phyloP scores from a whole-genome alignment of 257 asterid genomes.

The Solanum lignicaule region DNA sequence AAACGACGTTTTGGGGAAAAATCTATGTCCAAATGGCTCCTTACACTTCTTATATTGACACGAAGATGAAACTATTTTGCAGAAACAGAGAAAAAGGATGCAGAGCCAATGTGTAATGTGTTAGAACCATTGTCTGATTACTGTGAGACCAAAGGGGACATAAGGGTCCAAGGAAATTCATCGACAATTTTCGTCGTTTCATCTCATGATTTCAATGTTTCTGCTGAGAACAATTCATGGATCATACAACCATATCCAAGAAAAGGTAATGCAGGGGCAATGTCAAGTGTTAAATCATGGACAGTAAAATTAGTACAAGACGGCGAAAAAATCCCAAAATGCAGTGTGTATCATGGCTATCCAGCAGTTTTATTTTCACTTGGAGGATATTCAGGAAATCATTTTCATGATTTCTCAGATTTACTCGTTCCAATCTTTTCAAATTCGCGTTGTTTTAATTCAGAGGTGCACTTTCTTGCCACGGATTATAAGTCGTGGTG shows the following conservation, averaged over 20 bases:
- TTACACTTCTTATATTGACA: background rate
- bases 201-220: background rate
- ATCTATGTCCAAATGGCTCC: background rate
- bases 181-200: slow-evolving; percentile 17
- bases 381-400: slow-evolving; percentile 59
- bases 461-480: slow-evolving; percentile 47
- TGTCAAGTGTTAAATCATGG: slow-evolving; percentile 45
- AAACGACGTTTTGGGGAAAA: background rate
- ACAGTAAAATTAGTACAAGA: slow-evolving; percentile 26
- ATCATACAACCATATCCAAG: slow-evolving; percentile 33
- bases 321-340: slow-evolving; percentile 17
- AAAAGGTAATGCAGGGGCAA: slow-evolving; percentile 24
- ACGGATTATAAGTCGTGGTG: slow-evolving; percentile 54
- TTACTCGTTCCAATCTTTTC: slow-evolving; percentile 45
- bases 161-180: slow-evolving; percentile 24
- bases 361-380: slow-evolving; percentile 60
- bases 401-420: slow-evolving; percentile 67
- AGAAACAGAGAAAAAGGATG: slow-evolving; percentile 8
- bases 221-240: slow-evolving; percentile 15
- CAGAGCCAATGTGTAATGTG: slow-evolving; percentile 11
- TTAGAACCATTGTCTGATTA: slow-evolving; percentile 20
- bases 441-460: slow-evolving; percentile 25
- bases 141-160: slow-evolving; percentile 27
- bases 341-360: slow-evolving; percentile 20
- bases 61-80: background rate